These are phyloP conservation scores for Tuber magnatum DNA, from an alignment of 495 filamentous ascomycete genomes.

Conservation along the genomic window DNA sequence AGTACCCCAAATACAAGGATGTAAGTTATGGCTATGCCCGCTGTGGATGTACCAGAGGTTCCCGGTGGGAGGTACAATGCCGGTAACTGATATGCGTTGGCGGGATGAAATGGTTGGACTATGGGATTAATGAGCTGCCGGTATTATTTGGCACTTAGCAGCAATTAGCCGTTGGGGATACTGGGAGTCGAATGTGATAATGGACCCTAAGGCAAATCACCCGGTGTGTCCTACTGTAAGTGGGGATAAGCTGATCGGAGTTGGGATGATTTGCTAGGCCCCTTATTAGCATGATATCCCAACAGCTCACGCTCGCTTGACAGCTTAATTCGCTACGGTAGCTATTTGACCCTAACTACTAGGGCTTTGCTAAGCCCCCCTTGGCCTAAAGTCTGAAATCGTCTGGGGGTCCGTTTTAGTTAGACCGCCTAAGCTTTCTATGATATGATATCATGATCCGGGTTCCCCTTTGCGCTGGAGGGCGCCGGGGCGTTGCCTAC, in stretches of 20 bases:
- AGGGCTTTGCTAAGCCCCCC: neutral
- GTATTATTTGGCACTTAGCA: neutral
- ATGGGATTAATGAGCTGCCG: neutral
- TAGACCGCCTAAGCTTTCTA: no score
- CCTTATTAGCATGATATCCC: neutral
- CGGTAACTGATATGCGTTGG: neutral
- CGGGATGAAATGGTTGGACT: neutral
- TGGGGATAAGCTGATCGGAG: neutral
- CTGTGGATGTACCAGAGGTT: neutral
- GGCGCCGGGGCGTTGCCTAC: no score
- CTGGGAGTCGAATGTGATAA: neutral
- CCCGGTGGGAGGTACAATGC: neutral
- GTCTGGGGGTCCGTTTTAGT: no score
- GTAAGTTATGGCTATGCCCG: neutral
- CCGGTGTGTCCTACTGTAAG: neutral
- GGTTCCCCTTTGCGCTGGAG: no score
- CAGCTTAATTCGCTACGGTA: neutral
- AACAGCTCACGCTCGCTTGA: neutral
- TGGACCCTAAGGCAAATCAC: neutral
- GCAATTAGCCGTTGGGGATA: neutral
- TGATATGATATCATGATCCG: no score
- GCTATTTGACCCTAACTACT: neutral
- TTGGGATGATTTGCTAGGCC: neutral
- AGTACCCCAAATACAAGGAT: neutral
- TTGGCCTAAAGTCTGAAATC: no score